phyloP scores from a whole-genome alignment of 306 rosid species.

The Begonia masoniana region DNA sequence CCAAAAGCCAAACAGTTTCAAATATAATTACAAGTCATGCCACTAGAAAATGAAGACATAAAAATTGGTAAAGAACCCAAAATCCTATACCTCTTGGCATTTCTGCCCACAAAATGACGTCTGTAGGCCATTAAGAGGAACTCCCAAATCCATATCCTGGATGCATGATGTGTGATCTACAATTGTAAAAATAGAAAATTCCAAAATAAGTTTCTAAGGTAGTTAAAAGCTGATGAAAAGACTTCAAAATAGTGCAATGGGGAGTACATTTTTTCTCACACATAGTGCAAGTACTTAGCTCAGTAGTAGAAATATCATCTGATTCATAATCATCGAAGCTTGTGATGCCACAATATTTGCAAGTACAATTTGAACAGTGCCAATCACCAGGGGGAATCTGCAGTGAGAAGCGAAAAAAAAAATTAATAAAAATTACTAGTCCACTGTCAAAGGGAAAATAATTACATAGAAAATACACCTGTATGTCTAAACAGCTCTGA shows the following conservation, averaged over 20 bases:
- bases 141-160: conserved; percentile 32
- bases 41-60: no score
- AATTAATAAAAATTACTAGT: no score
- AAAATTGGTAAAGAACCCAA: no score
- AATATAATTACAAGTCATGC: no score
- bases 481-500: conserved; percentile 67
- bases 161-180: conserved; percentile 61
- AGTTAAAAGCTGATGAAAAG: conserved; percentile 1
- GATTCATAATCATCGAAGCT: conserved; percentile 16
- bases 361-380: conserved; percentile 90
- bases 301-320: conserved; percentile 23
- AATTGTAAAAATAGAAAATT: conserved; percentile 14
- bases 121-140: conserved; percentile 14
- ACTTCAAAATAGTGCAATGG: conserved; percentile 12
- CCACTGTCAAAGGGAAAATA: not conserved
- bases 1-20: no score
- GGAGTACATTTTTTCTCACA: conserved; percentile 84
- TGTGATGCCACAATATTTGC: conserved; percentile 66
- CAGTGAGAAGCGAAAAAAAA: conserved; percentile 13
- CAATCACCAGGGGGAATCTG: conserved; percentile 95
- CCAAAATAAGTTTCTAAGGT: conserved; percentile 8
- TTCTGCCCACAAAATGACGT: conserved; percentile 40
- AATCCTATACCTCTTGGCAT: no score
- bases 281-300: conserved; percentile 40
- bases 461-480: conserved; percentile 21